A percentile compares a stretch with the other conserved stretches of the same genome.
Conservation (phyloP, 768 basidiomycete genomes). For the Mycena floridula region DNA sequence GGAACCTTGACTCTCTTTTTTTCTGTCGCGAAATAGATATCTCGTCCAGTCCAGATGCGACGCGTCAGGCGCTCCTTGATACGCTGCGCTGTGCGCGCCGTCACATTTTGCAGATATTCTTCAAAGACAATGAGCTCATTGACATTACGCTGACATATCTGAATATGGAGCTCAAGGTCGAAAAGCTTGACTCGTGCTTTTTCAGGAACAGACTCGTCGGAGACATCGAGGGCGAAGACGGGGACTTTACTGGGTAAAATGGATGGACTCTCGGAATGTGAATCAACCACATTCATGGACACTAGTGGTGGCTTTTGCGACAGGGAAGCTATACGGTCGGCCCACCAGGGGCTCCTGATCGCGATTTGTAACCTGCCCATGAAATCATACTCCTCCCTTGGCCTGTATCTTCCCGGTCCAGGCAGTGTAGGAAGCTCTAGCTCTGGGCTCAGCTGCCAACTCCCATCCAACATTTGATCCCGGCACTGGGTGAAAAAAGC, state of each 20-base stretch:
- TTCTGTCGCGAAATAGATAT: slow-evolving; percentile 39
- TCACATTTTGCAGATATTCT: slow-evolving; percentile 30
- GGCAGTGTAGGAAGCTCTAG: neutral
- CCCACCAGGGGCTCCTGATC: neutral
- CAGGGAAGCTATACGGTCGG: neutral
- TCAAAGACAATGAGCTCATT: slow-evolving; percentile 41
- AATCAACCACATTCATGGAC: neutral
- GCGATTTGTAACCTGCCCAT: too few relatives aligned
- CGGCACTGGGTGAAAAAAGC: slow-evolving; percentile 31
- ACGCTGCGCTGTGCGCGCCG: slow-evolving; percentile 50
- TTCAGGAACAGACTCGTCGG: slow-evolving; percentile 5
- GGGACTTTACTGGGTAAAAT: slow-evolving; percentile 3
- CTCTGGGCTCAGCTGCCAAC: neutral
- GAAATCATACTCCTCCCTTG: too few relatives aligned
- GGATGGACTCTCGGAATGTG: slow-evolving; percentile 4
- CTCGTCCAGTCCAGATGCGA: slow-evolving; percentile 60
- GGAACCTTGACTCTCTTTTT: neutral
- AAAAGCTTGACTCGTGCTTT: slow-evolving; percentile 32
- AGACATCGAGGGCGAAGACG: slow-evolving; percentile 29
- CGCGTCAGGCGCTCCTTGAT: slow-evolving; percentile 74
- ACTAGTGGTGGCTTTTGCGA: slow-evolving; percentile 1
- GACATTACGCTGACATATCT: slow-evolving; percentile 49
- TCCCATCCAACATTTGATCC: slow-evolving; percentile 1
- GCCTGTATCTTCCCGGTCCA: too few relatives aligned
- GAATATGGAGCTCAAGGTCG: slow-evolving; percentile 49